phyloP scores from a whole-genome alignment of 352 stramenopile genomes.

The Globisporangium takayamanum region DNA sequence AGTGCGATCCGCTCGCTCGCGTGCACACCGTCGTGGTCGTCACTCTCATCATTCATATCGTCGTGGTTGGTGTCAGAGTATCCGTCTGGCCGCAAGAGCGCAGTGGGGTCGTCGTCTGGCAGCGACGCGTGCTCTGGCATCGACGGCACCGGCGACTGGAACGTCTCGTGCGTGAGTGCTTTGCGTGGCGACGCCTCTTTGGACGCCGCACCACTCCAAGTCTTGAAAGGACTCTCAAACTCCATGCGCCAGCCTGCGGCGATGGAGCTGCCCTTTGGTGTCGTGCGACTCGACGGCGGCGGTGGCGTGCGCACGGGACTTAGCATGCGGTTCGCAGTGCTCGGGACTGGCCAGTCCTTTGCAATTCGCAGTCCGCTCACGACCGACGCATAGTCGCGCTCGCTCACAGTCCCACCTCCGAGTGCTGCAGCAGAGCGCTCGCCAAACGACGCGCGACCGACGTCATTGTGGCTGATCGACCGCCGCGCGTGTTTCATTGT shows the following conservation, averaged over 20 bases:
- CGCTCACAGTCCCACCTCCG: no score
- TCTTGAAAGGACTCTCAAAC: slow-evolving; percentile 76
- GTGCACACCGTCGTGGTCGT: slow-evolving; percentile 23
- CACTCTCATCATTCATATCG: neutral
- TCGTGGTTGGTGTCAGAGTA: neutral
- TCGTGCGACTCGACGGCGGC: slow-evolving; percentile 5
- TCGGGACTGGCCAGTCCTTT: slow-evolving; percentile 43
- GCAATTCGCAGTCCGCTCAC: slow-evolving; percentile 15
- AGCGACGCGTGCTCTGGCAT: slow-evolving; percentile 14
- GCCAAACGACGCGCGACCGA: slow-evolving; percentile 15
- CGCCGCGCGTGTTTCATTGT: slow-evolving; percentile 42
- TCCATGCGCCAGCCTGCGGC: slow-evolving; percentile 48
- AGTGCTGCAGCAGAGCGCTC: slow-evolving; percentile 11
- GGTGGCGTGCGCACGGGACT: slow-evolving; percentile 16
- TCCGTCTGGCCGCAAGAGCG: neutral
- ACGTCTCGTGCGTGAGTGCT: slow-evolving; percentile 41
- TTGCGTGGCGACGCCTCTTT: slow-evolving; percentile 36
- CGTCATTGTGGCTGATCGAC: slow-evolving; percentile 63
- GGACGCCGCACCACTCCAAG: slow-evolving; percentile 35
- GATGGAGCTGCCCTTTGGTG: slow-evolving; percentile 6
- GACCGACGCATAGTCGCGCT: neutral
- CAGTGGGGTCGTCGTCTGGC: neutral
- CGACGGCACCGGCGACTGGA: slow-evolving; percentile 31
- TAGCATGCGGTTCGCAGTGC: slow-evolving; percentile 14
- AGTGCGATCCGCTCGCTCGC: slow-evolving; percentile 42